phyloP scores from a whole-genome alignment of 1,284 basidiomycete species.

The Rhodofomes roseus region DNA sequence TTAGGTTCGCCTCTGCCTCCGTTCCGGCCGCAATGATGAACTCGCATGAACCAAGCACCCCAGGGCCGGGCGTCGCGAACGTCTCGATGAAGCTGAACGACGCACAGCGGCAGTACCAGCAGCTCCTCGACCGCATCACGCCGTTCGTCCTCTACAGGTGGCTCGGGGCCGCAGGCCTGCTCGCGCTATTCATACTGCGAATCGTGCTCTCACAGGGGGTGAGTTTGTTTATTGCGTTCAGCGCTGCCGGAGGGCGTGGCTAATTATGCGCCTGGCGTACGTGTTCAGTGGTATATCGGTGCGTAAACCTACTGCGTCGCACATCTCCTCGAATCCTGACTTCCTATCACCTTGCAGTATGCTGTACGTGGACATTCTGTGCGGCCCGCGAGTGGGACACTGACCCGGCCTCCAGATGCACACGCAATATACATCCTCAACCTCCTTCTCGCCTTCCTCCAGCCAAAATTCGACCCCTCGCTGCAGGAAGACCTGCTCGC shows the following conservation, averaged over 20 bases:
- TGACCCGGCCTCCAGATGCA: constrained; percentile 56
- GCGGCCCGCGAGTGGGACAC: neutral
- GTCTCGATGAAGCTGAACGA: constrained; percentile 46
- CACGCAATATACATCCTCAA: constrained; percentile 93
- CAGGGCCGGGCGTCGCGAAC: constrained; percentile 38
- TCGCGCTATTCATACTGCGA: constrained; percentile 80
- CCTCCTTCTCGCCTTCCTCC: constrained; percentile 83
- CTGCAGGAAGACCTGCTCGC: constrained; percentile 90
- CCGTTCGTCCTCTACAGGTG: constrained; percentile 89
- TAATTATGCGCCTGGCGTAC: constrained; percentile 1
- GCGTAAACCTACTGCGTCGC: too few relatives aligned
- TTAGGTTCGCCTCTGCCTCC: too few relatives aligned
- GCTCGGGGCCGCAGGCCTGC: constrained; percentile 73
- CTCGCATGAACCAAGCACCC: constrained; percentile 34
- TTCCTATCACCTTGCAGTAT: constrained; percentile 57
- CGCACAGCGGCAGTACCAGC: constrained; percentile 73
- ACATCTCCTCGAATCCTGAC: too few relatives aligned
- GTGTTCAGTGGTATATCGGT: constrained; percentile 87
- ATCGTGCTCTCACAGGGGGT: constrained; percentile 92
- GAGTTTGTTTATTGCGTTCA: constrained; percentile 33
- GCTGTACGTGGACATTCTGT: constrained; percentile 47
- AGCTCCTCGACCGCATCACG: constrained; percentile 85
- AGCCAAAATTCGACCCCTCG: constrained; percentile 95
- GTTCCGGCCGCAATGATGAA: constrained; percentile 27
- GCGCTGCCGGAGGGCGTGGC: neutral